A percentile compares a stretch with the other conserved stretches of the same genome.
Evolutionary conservation across 1,139 yeast genomes (phyloP).

Genomic region (Geotrichum histeridarum): DNA sequence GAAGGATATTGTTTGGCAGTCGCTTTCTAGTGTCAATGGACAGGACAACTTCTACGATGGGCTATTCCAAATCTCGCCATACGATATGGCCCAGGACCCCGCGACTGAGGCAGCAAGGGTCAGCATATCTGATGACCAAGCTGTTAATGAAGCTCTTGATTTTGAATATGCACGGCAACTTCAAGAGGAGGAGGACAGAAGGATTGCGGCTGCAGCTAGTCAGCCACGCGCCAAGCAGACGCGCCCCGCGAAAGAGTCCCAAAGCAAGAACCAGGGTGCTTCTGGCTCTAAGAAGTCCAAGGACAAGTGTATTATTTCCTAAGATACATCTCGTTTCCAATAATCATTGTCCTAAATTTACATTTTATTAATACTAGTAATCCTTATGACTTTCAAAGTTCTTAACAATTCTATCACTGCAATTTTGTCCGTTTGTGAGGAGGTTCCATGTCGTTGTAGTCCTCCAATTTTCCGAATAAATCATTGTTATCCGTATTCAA

Average conservation of each 20-base stretch:
- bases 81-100: conserved; percentile 12
- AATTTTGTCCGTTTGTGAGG: neutral
- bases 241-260: neutral
- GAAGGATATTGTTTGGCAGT: conserved; percentile 66
- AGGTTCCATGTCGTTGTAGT: neutral
- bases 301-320: conserved; percentile 9
- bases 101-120: conserved; percentile 32
- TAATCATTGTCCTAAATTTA: neutral
- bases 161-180: conserved; percentile 47
- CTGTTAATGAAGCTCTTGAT: conserved; percentile 35
- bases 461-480: too few relatives aligned
- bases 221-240: neutral
- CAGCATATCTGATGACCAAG: conserved; percentile 20
- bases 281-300: neutral
- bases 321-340: neutral
- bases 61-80: conserved; percentile 29
- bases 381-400: neutral
- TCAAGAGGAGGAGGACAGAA: conserved; percentile 60
- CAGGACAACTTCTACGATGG: conserved; percentile 64
- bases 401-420: neutral
- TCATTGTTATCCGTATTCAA: too few relatives aligned
- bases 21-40: conserved; percentile 61
- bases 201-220: conserved; percentile 40
- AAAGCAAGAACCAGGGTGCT: neutral
- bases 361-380: neutral